Evolutionary conservation across 768 basidiomycete species (phyloP).

Genomic region (Coprinopsis strossmayeri): DNA sequence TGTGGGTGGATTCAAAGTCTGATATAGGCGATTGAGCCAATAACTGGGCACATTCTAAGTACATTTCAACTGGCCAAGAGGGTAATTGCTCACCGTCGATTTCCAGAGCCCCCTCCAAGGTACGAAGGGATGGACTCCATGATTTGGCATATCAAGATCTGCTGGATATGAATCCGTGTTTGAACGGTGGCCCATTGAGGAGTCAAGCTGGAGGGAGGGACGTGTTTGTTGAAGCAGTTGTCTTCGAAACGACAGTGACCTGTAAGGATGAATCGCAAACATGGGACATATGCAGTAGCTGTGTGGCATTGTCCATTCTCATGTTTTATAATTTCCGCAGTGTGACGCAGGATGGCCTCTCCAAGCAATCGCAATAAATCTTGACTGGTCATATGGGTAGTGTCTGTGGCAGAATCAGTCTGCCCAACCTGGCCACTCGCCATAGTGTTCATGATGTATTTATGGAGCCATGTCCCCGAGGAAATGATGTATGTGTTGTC

Average conservation of each 20-base stretch:
- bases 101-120: background rate
- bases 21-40: slow-evolving; percentile 42
- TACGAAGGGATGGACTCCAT: background rate
- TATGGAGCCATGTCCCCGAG: slow-evolving; percentile 23
- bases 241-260: slow-evolving; percentile 10
- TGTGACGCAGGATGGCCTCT: slow-evolving; percentile 10
- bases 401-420: slow-evolving; percentile 9
- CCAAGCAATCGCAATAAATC: slow-evolving; percentile 11
- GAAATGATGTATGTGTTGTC: slow-evolving; percentile 26
- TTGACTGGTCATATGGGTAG: slow-evolving; percentile 11
- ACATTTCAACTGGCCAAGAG: no score
- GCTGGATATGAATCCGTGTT: slow-evolving; percentile 16
- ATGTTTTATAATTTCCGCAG: slow-evolving; percentile 2
- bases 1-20: slow-evolving; percentile 40
- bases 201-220: slow-evolving; percentile 4
- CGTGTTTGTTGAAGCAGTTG: slow-evolving; percentile 13
- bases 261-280: slow-evolving; percentile 11
- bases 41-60: slow-evolving; percentile 26
- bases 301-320: slow-evolving; percentile 10
- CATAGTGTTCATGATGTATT: no score
- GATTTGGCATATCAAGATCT: slow-evolving; percentile 15
- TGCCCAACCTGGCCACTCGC: no score
- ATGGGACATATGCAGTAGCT: slow-evolving; percentile 14
- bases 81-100: background rate
- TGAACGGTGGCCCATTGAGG: slow-evolving; percentile 15